Conservation (phyloP, 2,329 filamentous ascomycete genomes). For the Talaromyces atroroseus region DNA sequence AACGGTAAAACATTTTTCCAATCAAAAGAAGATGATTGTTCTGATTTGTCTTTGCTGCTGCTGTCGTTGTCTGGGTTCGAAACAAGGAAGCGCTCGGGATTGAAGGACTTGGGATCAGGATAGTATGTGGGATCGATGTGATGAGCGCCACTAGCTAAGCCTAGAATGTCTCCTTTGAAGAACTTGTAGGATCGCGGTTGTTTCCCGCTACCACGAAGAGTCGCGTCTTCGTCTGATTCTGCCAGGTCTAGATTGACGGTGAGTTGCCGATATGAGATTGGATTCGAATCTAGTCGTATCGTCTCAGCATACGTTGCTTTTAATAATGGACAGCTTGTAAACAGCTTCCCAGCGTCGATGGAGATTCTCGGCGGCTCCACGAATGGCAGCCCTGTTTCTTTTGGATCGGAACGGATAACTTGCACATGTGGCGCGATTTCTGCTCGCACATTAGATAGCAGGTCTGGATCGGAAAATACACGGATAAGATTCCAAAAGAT, state of each 20-base stretch:
- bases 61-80: constrained; percentile 21
- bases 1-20: constrained; percentile 44
- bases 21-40: constrained; percentile 19
- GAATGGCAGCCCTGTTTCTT: constrained; percentile 38
- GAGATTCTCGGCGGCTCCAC: constrained; percentile 39
- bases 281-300: constrained; percentile 39
- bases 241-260: constrained; percentile 34
- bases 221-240: constrained; percentile 33
- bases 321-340: constrained; percentile 42
- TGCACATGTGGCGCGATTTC: constrained; percentile 43
- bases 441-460: constrained; percentile 39
- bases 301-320: constrained; percentile 45
- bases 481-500: constrained; percentile 50
- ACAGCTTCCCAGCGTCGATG: constrained; percentile 37
- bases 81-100: constrained; percentile 45
- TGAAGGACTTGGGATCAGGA: constrained; percentile 38
- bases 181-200: constrained; percentile 37
- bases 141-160: constrained; percentile 41
- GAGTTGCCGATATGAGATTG: constrained; percentile 39
- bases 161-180: constrained; percentile 38
- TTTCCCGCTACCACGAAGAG: constrained; percentile 17
- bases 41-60: constrained; percentile 15
- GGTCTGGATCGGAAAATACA: constrained; percentile 37
- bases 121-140: constrained; percentile 40
- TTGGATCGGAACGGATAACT: constrained; percentile 30